Evolutionary conservation across 2,329 filamentous ascomycete species (phyloP).

Genomic region (Claviceps monticola): DNA sequence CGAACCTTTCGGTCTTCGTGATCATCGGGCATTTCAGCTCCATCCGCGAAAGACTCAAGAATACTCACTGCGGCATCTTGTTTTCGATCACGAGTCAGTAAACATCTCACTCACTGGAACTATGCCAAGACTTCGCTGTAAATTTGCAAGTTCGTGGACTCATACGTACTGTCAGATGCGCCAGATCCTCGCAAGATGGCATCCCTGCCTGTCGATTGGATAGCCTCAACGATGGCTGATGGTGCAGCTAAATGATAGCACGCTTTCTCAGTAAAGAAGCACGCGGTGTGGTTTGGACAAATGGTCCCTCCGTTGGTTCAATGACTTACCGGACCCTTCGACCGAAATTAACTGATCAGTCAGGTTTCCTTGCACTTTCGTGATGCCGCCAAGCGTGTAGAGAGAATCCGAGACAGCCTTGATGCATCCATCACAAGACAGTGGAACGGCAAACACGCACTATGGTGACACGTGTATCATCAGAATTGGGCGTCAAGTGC

Average conservation of each 20-base stretch:
- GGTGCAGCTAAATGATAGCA: conserved; percentile 49
- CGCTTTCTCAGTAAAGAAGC: background rate
- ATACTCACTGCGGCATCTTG: conserved; percentile 82
- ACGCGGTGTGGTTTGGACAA: background rate
- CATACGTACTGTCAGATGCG: conserved; percentile 59
- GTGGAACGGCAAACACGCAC: conserved; percentile 89
- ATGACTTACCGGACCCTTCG: conserved; percentile 57
- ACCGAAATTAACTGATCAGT: conserved; percentile 72
- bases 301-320: conserved; percentile 20
- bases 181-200: conserved; percentile 88
- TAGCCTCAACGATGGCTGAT: conserved; percentile 76
- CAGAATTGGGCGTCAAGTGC: conserved; percentile 10
- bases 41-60: conserved; percentile 67
- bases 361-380: conserved; percentile 69
- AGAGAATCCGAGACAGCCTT: conserved; percentile 72
- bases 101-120: background rate
- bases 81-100: background rate
- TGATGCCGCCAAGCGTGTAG: conserved; percentile 64
- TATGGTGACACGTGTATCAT: conserved; percentile 30
- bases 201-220: conserved; percentile 82
- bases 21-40: conserved; percentile 28
- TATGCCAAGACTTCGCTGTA: background rate
- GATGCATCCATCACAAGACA: conserved; percentile 83
- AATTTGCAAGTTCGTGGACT: background rate
- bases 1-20: conserved; percentile 47